These are phyloP conservation scores for Neckera pumila DNA, from an alignment of 225 moss, liverwort and hornwort species.

Conservation along the genomic window DNA sequence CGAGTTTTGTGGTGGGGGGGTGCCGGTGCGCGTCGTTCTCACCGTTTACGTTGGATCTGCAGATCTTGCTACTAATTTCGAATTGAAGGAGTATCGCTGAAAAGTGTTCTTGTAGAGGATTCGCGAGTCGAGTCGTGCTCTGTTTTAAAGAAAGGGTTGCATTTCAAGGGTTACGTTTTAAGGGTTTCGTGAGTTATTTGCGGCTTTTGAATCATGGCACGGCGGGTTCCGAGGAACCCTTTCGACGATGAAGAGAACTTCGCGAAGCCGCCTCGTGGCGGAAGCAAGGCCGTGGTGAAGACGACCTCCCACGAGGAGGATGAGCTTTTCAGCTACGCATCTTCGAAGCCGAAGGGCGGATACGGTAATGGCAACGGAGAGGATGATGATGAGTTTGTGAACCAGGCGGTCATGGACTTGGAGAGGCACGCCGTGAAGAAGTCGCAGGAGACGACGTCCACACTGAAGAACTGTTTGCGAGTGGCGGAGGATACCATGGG, in stretches of 20 bases:
- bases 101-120: neutral
- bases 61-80: neutral
- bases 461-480: conserved; percentile 32
- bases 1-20: neutral
- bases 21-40: neutral
- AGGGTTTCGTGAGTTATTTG: neutral
- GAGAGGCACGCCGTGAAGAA: conserved; percentile 46
- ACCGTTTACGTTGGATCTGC: neutral
- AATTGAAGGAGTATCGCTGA: neutral
- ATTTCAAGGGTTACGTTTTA: neutral
- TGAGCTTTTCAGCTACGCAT: conserved; percentile 31
- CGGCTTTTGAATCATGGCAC: conserved; percentile 5
- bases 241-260: conserved; percentile 17
- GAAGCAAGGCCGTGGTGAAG: conserved; percentile 6
- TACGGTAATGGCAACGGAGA: neutral
- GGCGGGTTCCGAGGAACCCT: conserved; percentile 29
- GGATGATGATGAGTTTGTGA: conserved; percentile 35
- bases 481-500: conserved; percentile 56
- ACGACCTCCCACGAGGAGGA: neutral
- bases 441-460: conserved; percentile 40
- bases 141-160: neutral
- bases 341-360: conserved; percentile 17
- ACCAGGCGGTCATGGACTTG: conserved; percentile 45
- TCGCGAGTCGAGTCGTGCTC: neutral
- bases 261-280: conserved; percentile 16